Conservation (phyloP, 257 asterid genomes). For the Solanum etuberosum region DNA sequence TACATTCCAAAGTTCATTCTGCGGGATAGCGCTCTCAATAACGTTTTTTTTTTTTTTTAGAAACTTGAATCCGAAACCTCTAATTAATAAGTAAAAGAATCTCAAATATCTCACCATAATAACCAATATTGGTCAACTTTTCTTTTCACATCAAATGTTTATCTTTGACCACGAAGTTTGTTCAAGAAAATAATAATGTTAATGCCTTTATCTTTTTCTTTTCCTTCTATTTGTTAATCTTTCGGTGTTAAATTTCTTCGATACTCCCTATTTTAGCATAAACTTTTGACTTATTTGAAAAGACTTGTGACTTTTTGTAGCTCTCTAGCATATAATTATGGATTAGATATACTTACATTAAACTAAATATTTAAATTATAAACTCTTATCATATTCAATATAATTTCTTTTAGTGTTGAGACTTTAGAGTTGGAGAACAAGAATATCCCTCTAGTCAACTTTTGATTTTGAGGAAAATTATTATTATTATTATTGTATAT, state of each 20-base stretch:
- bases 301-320: neutral
- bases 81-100: neutral
- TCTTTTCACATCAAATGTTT: neutral
- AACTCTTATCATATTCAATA: neutral
- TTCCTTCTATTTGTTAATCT: neutral
- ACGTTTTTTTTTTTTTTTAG: rapidly evolving
- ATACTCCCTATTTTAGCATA: neutral
- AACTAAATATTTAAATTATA: neutral
- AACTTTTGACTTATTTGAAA: neutral
- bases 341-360: neutral
- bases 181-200: neutral
- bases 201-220: neutral
- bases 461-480: neutral
- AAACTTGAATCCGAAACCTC: neutral
- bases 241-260: neutral
- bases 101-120: neutral
- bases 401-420: neutral
- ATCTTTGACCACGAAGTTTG: neutral
- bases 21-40: rapidly evolving
- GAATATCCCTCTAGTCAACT: too few species aligned
- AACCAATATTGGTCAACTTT: neutral
- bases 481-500: neutral
- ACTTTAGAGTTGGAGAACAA: too few species aligned
- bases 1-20: neutral
- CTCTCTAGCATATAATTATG: neutral